phyloP scores from a whole-genome alignment of 2,329 filamentous ascomycete genomes.

The Mycocentrospora acerina region DNA sequence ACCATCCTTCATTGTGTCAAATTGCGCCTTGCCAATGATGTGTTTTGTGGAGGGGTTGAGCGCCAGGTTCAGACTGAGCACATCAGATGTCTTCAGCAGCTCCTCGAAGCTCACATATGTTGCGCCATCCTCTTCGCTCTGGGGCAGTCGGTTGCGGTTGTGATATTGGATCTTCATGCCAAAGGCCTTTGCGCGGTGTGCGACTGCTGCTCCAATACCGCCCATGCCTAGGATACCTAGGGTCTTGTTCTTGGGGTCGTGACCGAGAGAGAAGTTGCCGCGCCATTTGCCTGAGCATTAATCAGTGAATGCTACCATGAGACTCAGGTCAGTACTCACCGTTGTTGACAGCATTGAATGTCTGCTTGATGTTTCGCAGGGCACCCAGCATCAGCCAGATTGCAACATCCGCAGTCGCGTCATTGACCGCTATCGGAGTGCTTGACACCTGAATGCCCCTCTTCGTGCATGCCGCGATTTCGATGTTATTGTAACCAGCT shows the following conservation, averaged over 20 bases:
- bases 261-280: constrained; percentile 51
- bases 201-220: constrained; percentile 57
- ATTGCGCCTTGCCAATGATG: constrained; percentile 54
- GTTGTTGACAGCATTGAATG: constrained; percentile 49
- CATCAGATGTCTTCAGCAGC: constrained; percentile 55
- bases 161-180: constrained; percentile 62
- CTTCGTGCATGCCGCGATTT: constrained; percentile 55
- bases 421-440: constrained; percentile 52
- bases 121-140: constrained; percentile 46
- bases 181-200: constrained; percentile 53
- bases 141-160: constrained; percentile 50
- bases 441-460: constrained; percentile 49
- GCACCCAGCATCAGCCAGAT: constrained; percentile 56
- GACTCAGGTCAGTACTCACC: constrained; percentile 29
- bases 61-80: constrained; percentile 57
- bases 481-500: constrained; percentile 63
- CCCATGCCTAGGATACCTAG: constrained; percentile 63
- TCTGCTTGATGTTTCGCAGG: constrained; percentile 51
- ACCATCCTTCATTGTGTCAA: constrained; percentile 58
- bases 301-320: constrained; percentile 8
- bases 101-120: constrained; percentile 60
- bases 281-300: constrained; percentile 43
- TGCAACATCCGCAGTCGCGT: constrained; percentile 54
- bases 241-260: constrained; percentile 55
- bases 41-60: constrained; percentile 54